phyloP scores from a whole-genome alignment of 2,329 filamentous ascomycete genomes.

The Leptosphaerulina australis region DNA sequence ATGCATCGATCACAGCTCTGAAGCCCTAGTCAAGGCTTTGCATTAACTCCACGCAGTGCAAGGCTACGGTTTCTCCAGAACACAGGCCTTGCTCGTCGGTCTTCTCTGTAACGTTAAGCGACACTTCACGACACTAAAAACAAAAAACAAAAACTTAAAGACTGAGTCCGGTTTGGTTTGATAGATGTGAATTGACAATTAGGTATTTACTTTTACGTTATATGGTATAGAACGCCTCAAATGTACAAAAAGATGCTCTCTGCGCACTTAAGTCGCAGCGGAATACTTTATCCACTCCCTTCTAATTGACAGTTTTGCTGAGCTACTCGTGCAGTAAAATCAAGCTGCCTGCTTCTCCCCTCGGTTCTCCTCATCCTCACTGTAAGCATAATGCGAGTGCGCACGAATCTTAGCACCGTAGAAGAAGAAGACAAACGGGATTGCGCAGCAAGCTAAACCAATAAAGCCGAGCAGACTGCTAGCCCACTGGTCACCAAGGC shows the following conservation, averaged over 20 bases:
- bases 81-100: background rate
- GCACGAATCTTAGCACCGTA: constrained; percentile 74
- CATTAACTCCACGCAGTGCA: constrained; percentile 5
- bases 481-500: constrained; percentile 78
- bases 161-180: no score
- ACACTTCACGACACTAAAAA: no score
- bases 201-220: background rate
- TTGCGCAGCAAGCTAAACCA: constrained; percentile 76
- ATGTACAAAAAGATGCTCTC: background rate
- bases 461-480: constrained; percentile 74
- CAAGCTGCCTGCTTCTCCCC: constrained; percentile 32
- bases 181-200: background rate
- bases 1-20: constrained; percentile 3
- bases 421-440: constrained; percentile 82
- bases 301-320: background rate
- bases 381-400: constrained; percentile 74
- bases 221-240: constrained; percentile 9
- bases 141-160: no score
- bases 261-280: background rate
- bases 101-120: no score
- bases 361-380: constrained; percentile 58
- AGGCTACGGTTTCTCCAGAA: background rate
- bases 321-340: background rate
- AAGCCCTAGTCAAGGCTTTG: constrained; percentile 7
- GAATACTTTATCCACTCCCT: background rate